Percentiles rank a stretch among this genome's conserved stretches.
These are phyloP conservation scores for Lepiota brunneoincarnata DNA, from an alignment of 768 basidiomycete genomes.

Conservation along the genomic window DNA sequence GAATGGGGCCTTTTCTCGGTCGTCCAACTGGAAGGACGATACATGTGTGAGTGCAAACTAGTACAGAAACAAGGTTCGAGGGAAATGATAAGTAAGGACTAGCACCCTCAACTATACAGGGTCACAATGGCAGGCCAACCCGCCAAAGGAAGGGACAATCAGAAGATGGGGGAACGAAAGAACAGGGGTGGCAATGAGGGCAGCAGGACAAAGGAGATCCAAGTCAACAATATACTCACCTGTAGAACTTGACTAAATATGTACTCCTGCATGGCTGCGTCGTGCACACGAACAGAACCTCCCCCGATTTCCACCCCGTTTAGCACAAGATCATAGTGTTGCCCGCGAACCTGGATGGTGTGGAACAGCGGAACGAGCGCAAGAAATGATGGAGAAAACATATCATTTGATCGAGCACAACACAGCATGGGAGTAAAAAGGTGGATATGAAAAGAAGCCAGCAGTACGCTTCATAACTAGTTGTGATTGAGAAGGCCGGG, in stretches of 20 bases:
- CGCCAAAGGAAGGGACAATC: background rate
- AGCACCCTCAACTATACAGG: background rate
- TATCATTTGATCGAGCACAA: constrained; percentile 2
- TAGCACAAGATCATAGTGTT: constrained; percentile 94
- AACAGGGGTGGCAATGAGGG: background rate
- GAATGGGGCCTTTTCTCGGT: constrained; percentile 74
- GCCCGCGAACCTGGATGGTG: constrained; percentile 72
- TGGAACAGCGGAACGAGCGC: constrained; percentile 3
- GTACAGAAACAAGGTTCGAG: constrained; percentile 9
- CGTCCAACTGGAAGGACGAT: constrained; percentile 52
- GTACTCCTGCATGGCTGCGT: constrained; percentile 81
- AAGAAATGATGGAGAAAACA: constrained; percentile 4
- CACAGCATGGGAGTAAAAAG: background rate
- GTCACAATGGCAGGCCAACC: background rate
- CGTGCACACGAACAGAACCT: constrained; percentile 91
- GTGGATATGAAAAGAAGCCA: constrained; percentile 8
- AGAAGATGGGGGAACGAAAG: background rate
- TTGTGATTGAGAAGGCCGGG: constrained; percentile 8
- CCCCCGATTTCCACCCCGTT: constrained; percentile 95
- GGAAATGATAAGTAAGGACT: background rate
- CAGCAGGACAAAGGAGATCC: constrained; percentile 4
- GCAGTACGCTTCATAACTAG: constrained; percentile 9
- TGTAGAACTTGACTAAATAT: constrained; percentile 76
- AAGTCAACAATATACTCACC: constrained; percentile 39
- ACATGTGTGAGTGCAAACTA: constrained; percentile 6